Conservation (phyloP, 371 early-diverging fungal species). For the Mortierella sp. region DNA sequence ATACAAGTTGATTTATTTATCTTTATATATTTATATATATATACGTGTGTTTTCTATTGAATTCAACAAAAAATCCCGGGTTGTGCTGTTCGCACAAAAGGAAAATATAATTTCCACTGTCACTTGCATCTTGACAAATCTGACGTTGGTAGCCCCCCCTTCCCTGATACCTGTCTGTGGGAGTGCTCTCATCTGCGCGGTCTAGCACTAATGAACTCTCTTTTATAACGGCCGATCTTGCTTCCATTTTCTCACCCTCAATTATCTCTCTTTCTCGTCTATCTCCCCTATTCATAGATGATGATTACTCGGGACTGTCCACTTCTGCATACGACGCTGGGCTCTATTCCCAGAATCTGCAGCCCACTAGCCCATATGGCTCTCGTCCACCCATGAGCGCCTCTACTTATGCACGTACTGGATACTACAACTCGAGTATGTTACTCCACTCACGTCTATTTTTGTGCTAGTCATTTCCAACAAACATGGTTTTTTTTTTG, state of each 20-base stretch:
- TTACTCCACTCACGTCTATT: constrained; percentile 12
- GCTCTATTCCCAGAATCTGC: constrained; percentile 47
- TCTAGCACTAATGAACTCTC: constrained; percentile 32
- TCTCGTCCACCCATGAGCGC: constrained; percentile 41
- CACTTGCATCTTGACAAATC: background rate
- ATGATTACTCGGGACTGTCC: constrained; percentile 35
- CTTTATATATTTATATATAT: background rate
- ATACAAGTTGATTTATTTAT: background rate
- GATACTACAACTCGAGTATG: constrained; percentile 49
- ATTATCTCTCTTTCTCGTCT: background rate
- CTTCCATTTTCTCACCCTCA: background rate
- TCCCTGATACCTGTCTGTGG: background rate
- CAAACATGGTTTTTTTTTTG: too few relatives aligned
- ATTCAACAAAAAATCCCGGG: background rate
- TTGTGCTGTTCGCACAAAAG: constrained; percentile 17
- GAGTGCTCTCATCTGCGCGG: constrained; percentile 10
- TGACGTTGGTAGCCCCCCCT: constrained; percentile 5
- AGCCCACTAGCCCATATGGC: constrained; percentile 46
- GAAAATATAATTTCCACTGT: constrained; percentile 45
- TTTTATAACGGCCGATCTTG: background rate
- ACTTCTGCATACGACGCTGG: constrained; percentile 37
- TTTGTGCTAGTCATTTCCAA: constrained; percentile 1
- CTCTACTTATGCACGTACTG: constrained; percentile 35
- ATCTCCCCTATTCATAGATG: constrained; percentile 19
- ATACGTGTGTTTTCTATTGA: background rate